Base-by-base conservation (phyloP, 2,329 filamentous ascomycete species). In the Emmonsia crescens region DNA sequence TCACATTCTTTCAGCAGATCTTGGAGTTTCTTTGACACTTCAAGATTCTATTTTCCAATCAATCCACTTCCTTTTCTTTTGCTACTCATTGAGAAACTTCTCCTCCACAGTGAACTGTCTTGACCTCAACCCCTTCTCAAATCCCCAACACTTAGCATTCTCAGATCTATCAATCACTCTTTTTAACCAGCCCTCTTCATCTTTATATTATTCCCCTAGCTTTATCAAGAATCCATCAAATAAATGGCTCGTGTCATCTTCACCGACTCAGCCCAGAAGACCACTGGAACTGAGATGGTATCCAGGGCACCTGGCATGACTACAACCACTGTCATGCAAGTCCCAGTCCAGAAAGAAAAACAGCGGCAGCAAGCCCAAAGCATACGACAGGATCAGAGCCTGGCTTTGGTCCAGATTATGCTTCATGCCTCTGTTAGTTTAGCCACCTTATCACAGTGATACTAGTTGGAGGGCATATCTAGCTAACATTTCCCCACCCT, bases 381-480 rank as follows among this genome's bases (percentile, higher is more conserved):
- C 2, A 63, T 73, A 14, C 74, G 69, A 55, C 75, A 77, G 61
- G 71, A 74, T 59, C 78, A 80, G 64, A 81, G 78, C 62, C 69
- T 76, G 46, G 77, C 78, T 60, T 67, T 80, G 48, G 73, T 79
- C 16, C 78, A 80, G 67, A 79, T 77, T 3, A 73, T 80, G 66
- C 67, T 81, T 10, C 78, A 80, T 65, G 73, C 77, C 49, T 75
- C 76, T 21, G 76, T 79, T 64, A 71, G 76, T 73, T 42, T 54
- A 48, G 40, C 29, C 36, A 27, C 62, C 29, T 51, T 58, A 33
- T 51, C 58, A 5, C 33, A 59, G 2, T 42, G 60, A 36, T 38
- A 21, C 36, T 36, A n/a, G 31, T 5, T 51, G 21, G 24, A 29
- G 27, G 48, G 10, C 21, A 29, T 31, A 59, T 65, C 6, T 24